Percentiles rank a stretch among this genome's conserved stretches.
These are phyloP conservation scores for Immersiporthe knoxdaviesiana DNA, from an alignment of 2,329 filamentous ascomycete genomes.

Conservation along the genomic window DNA sequence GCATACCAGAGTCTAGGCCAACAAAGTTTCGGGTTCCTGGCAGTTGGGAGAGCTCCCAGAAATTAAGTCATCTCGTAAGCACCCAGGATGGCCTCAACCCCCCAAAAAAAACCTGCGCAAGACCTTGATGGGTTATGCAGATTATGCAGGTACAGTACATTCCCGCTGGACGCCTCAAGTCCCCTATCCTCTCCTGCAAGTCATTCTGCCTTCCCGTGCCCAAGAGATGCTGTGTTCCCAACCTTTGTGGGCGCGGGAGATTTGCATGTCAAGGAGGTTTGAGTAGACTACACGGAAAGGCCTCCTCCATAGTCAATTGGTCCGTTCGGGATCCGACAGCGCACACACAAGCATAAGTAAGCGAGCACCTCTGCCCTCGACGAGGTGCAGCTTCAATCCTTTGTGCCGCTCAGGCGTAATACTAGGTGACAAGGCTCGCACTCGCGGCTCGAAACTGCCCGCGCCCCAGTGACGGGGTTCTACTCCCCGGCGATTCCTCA, in stretches of 20 bases:
- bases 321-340: slow-evolving; percentile 1
- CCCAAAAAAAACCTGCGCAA: neutral
- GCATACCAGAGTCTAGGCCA: neutral
- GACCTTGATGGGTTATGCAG: neutral
- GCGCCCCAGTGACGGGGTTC: neutral
- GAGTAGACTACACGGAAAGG: neutral
- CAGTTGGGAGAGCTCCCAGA: neutral
- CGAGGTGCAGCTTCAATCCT: neutral
- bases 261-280: neutral
- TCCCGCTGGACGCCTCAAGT: neutral
- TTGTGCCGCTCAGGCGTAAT: neutral
- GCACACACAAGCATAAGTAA: neutral
- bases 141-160: neutral
- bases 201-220: neutral
- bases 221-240: neutral
- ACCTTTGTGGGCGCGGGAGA: neutral
- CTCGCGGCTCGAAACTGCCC: neutral
- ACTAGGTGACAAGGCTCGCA: neutral
- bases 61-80: neutral
- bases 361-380: neutral
- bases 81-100: neutral
- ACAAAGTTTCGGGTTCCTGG: neutral
- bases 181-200: neutral
- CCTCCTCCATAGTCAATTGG: slow-evolving; percentile 2
- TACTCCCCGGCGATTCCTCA: neutral